Conservation (phyloP, 495 filamentous ascomycete species). For the Lophiotrema nucula region DNA sequence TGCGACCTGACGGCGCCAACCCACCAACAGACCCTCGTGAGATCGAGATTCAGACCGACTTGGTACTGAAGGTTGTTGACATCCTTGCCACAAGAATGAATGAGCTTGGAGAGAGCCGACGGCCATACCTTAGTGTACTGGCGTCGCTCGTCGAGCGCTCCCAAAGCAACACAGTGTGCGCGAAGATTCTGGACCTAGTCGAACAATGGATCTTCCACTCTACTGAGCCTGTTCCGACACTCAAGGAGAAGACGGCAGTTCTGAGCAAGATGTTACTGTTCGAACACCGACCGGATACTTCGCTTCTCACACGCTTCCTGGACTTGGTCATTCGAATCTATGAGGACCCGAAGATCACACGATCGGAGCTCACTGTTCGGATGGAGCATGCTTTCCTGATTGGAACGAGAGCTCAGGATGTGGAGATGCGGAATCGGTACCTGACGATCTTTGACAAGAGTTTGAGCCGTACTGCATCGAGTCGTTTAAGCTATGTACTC, state of each 20-base stretch:
- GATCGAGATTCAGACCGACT: slow-evolving; percentile 75
- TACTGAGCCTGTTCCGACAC: slow-evolving; percentile 86
- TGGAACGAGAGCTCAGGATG: slow-evolving; percentile 87
- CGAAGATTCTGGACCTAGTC: slow-evolving; percentile 91
- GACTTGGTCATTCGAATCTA: slow-evolving; percentile 97
- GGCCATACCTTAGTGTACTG: slow-evolving; percentile 90
- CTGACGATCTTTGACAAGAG: slow-evolving; percentile 91
- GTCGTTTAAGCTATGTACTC: slow-evolving; percentile 81
- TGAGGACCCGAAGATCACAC: slow-evolving; percentile 89
- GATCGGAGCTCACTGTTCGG: slow-evolving; percentile 91
- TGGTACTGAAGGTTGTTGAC: slow-evolving; percentile 93
- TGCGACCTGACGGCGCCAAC: slow-evolving; percentile 40
- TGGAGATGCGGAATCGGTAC: slow-evolving; percentile 96
- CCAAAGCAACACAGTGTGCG: slow-evolving; percentile 75
- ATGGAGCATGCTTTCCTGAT: slow-evolving; percentile 98
- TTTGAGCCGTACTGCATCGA: slow-evolving; percentile 80
- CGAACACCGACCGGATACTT: slow-evolving; percentile 75
- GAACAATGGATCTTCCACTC: slow-evolving; percentile 93
- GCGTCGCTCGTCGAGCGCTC: slow-evolving; percentile 95
- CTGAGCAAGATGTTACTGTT: slow-evolving; percentile 97
- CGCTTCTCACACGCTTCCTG: slow-evolving; percentile 85
- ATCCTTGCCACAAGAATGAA: slow-evolving; percentile 89
- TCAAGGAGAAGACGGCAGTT: slow-evolving; percentile 98
- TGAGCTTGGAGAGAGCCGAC: slow-evolving; percentile 82
- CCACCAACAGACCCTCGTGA: slow-evolving; percentile 67